These are phyloP conservation scores for Xeromyces bisporus DNA, from an alignment of 495 filamentous ascomycete genomes.

Conservation along the genomic window DNA sequence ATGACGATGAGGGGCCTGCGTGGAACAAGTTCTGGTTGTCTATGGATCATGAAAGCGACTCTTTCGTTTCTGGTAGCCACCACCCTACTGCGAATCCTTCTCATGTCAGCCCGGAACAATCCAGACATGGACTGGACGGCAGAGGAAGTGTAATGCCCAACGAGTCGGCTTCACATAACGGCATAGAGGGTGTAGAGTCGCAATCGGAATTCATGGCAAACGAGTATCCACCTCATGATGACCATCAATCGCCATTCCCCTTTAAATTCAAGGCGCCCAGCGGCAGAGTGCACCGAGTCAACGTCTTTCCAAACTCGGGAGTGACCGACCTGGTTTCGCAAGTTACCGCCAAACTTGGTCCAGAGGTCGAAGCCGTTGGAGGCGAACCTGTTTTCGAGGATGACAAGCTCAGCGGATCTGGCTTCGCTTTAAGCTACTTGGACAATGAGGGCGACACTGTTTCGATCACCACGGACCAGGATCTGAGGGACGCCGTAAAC, in stretches of 20 bases:
- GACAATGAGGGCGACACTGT: slow-evolving; percentile 97
- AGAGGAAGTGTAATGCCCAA: slow-evolving; percentile 75
- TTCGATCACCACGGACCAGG: slow-evolving; percentile 88
- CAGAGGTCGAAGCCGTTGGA: slow-evolving; percentile 74
- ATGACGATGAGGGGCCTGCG: slow-evolving; percentile 83
- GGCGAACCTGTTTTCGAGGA: slow-evolving; percentile 58
- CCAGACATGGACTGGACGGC: slow-evolving; percentile 43
- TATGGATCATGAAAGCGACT: slow-evolving; percentile 90
- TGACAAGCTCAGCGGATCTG: slow-evolving; percentile 59
- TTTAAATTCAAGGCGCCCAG: slow-evolving; percentile 99
- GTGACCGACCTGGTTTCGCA: slow-evolving; percentile 63
- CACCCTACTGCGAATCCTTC: slow-evolving; percentile 41
- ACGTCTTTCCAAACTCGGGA: slow-evolving; percentile 64
- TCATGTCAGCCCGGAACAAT: slow-evolving; percentile 55
- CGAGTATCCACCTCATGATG: too few relatives aligned
- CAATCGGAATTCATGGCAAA: slow-evolving; percentile 45
- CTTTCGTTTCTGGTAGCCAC: slow-evolving; percentile 82
- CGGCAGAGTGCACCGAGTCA: slow-evolving; percentile 83
- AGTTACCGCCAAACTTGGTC: slow-evolving; percentile 72
- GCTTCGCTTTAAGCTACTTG: slow-evolving; percentile 88
- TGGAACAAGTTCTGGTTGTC: slow-evolving; percentile 99
- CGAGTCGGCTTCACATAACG: slow-evolving; percentile 88
- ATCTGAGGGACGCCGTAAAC: slow-evolving; percentile 77
- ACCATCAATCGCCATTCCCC: slow-evolving; percentile 53
- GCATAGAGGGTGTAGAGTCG: too few relatives aligned